Evolutionary conservation across 805 yeast genomes (phyloP).

Genomic region (Kodamaea fukazawae): DNA sequence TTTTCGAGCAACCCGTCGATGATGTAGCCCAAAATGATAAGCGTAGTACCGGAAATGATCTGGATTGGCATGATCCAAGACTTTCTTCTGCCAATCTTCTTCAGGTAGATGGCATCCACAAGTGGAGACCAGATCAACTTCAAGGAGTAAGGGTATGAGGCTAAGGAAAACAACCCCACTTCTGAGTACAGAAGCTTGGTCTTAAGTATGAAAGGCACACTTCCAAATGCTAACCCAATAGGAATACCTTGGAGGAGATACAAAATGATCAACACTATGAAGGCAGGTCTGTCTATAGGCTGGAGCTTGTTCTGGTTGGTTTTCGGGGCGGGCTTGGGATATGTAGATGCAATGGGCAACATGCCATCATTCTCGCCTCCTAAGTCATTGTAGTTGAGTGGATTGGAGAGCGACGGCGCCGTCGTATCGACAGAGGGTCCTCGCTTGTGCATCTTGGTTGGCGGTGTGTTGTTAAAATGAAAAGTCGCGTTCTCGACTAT

Average conservation of each 20-base stretch:
- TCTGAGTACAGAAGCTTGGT: conserved; percentile 81
- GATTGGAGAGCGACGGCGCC: conserved; percentile 13
- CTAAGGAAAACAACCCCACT: conserved; percentile 86
- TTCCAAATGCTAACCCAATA: conserved; percentile 92
- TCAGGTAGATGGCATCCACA: conserved; percentile 80
- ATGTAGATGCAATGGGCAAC: conserved; percentile 25
- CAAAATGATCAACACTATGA: conserved; percentile 65
- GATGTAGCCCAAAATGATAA: conserved; percentile 60
- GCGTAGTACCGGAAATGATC: conserved; percentile 65
- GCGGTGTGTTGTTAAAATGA: too few species aligned
- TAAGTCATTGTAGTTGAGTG: conserved; percentile 22
- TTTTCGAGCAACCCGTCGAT: conserved; percentile 51
- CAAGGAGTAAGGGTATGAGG: conserved; percentile 91
- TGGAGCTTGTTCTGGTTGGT: conserved; percentile 8
- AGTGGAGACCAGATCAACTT: conserved; percentile 95
- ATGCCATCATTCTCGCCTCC: conserved; percentile 36
- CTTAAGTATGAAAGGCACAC: conserved; percentile 86
- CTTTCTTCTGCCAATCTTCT: conserved; percentile 72
- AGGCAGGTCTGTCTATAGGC: conserved; percentile 64
- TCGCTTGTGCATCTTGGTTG: conserved; percentile 21
- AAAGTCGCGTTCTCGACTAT: too few species aligned
- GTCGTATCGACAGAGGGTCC: conserved; percentile 14
- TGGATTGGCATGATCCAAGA: conserved; percentile 97
- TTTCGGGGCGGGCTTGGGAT: background rate
- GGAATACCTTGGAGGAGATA: conserved; percentile 95